phyloP scores from a whole-genome alignment of 1,284 basidiomycete species.

The Ceratobasidium sp. region DNA sequence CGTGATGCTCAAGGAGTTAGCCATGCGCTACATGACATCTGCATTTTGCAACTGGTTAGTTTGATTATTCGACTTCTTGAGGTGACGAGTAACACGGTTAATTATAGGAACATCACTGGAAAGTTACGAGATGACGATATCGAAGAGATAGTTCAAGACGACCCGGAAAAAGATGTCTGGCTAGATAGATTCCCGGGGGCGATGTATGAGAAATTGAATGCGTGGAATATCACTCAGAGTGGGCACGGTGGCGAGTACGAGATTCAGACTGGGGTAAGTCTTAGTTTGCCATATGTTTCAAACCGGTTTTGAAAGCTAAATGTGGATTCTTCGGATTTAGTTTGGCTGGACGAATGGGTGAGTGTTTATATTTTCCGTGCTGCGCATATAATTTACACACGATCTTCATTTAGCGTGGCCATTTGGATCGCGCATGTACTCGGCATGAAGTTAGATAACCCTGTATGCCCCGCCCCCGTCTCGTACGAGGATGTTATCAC shows the following conservation, averaged over 20 bases:
- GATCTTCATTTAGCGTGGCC: background rate
- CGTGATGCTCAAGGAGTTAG: constrained; percentile 76
- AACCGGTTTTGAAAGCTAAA: no score
- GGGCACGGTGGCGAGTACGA: constrained; percentile 12
- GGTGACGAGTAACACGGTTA: background rate
- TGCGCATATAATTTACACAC: background rate
- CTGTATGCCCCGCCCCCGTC: constrained; percentile 13
- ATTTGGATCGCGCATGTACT: constrained; percentile 20
- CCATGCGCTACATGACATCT: constrained; percentile 85
- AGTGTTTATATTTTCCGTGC: background rate
- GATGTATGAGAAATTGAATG: constrained; percentile 17
- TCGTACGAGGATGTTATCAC: background rate
- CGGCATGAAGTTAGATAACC: constrained; percentile 1
- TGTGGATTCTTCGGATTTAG: background rate
- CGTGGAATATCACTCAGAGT: background rate
- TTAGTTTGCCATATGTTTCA: background rate
- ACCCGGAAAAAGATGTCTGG: background rate
- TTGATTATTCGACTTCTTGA: constrained; percentile 31
- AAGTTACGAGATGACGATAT: constrained; percentile 5
- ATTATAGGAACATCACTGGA: background rate
- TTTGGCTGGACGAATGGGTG: constrained; percentile 31
- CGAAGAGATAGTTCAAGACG: background rate
- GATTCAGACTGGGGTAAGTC: constrained; percentile 23
- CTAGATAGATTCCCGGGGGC: background rate
- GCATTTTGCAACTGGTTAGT: constrained; percentile 90